Conservation (phyloP, 1,139 yeast species). For the Zhuliangozyma blackwelliae region DNA sequence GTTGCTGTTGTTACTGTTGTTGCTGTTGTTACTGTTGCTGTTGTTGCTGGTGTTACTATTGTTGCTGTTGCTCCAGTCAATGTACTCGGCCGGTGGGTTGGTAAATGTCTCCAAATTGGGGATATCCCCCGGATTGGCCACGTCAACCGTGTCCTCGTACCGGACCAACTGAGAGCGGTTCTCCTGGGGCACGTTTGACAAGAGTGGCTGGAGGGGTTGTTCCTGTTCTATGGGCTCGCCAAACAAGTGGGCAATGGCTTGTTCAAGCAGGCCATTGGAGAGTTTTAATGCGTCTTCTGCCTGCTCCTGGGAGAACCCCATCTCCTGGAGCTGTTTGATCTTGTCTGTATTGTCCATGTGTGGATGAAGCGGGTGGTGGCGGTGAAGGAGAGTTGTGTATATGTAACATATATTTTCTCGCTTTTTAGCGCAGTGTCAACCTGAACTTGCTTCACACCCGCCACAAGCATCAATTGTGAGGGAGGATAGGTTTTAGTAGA, state of each 20-base stretch:
- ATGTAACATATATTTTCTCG: no score
- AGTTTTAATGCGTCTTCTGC: constrained; percentile 38
- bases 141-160: constrained; percentile 14
- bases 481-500: no score
- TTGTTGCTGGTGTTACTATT: neutral
- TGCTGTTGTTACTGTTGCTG: no score
- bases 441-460: no score
- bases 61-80: neutral
- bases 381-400: no score
- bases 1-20: neutral
- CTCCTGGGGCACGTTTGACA: constrained; percentile 2
- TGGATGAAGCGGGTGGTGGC: no score
- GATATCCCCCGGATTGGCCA: constrained; percentile 17
- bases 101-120: constrained; percentile 8
- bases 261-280: constrained; percentile 45
- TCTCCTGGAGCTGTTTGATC: constrained; percentile 44
- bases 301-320: constrained; percentile 55
- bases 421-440: no score
- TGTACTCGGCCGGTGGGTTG: neutral
- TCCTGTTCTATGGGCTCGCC: constrained; percentile 29
- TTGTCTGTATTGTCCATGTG: constrained; percentile 10
- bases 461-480: no score
- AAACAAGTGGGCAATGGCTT: constrained; percentile 52
- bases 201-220: constrained; percentile 3
- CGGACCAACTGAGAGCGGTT: constrained; percentile 5